phyloP scores from a whole-genome alignment of 2,329 filamentous ascomycete genomes.

The Cladosporium oxysporum region DNA sequence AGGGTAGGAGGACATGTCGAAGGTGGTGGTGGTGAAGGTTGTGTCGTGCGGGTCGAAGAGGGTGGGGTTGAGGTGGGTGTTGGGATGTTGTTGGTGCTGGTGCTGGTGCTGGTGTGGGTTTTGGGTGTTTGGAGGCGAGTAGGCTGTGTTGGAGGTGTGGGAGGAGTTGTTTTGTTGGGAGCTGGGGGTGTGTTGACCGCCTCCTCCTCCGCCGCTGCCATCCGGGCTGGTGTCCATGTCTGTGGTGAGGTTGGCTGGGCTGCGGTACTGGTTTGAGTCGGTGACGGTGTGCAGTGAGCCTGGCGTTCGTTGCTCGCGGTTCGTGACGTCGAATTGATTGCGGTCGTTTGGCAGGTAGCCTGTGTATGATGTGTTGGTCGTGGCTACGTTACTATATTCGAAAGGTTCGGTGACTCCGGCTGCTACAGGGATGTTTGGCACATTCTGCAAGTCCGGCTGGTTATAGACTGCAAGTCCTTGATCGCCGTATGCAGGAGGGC shows the following conservation, averaged over 20 bases:
- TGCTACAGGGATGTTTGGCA: constrained; percentile 3
- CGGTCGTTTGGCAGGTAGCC: neutral
- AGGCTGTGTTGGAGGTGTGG: constrained; percentile 31
- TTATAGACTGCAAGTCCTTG: constrained; percentile 28
- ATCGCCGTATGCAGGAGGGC: constrained; percentile 27
- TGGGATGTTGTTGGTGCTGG: neutral
- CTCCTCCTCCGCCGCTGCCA: constrained; percentile 25
- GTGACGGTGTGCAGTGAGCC: constrained; percentile 25
- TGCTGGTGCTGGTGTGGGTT: constrained; percentile 18
- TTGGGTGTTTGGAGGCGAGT: constrained; percentile 30
- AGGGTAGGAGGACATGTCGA: constrained; percentile 28
- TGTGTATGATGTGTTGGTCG: constrained; percentile 3
- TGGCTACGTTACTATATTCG: neutral
- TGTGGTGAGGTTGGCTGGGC: constrained; percentile 24
- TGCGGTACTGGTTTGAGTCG: constrained; percentile 25
- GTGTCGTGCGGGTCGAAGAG: constrained; percentile 24
- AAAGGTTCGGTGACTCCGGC: neutral
- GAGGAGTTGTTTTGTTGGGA: constrained; percentile 32
- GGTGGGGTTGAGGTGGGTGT: constrained; percentile 16
- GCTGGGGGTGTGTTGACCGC: constrained; percentile 31
- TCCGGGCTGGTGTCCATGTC: constrained; percentile 37
- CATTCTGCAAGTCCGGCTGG: constrained; percentile 20
- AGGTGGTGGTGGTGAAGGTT: constrained; percentile 24
- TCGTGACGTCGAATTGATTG: constrained; percentile 29
- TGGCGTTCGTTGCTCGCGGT: constrained; percentile 30